Base-by-base conservation (phyloP, 1,284 basidiomycete genomes). In the Anthracocystis panici-leucophaei region DNA sequence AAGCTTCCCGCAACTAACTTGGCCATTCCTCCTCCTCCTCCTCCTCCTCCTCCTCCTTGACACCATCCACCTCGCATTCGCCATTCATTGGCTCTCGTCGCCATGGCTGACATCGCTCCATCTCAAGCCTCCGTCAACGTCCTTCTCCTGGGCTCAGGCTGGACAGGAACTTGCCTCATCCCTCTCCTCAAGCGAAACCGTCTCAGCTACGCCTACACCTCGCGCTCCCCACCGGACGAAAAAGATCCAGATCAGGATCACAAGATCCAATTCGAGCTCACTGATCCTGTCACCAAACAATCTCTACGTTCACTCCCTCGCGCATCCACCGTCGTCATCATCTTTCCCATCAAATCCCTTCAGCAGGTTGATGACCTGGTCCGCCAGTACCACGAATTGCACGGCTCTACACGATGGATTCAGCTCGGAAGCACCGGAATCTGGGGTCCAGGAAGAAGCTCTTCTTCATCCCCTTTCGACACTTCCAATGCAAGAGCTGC, bases 131-230 rank as follows among this genome's bases (percentile, higher is more conserved):
- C 69, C 5, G 87, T 90, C 53, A 89, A 91, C 62, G 82, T 91
- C 42, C 88, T 91, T 44, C 89, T 91, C 57, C 88, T 92, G 25
- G 91, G 90, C 46, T 89, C 89, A n/a, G 90, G 90, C 41, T 92
- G 91, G 91, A 90, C 90, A 1, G 89, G 88, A 1, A 87, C 87
- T 12, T 92, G 91, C 84, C 87, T 92, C 49, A 87, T 89, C 44
- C 89, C 90, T 0, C 88, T 90, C 18, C 89, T 89, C 79, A 9
- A 31, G 20, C 16, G 70, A 0, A 25, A 68, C 0, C 35, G 68
- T 11, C 58, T 83, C 40, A 52, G 65, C 40, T 57, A 84, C 18
- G 72, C 91, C 63, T 86, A 87, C 0, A 89, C 87, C 76, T 89
- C 89, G 2, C 87, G 89, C 3, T 91, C 91, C 0, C 64, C 68